Evolutionary conservation across 2,329 filamentous ascomycete species (phyloP), one percentile per base, ranked within the genome.

Genomic region (Aspergillus pseudoviridinutans): DNA sequence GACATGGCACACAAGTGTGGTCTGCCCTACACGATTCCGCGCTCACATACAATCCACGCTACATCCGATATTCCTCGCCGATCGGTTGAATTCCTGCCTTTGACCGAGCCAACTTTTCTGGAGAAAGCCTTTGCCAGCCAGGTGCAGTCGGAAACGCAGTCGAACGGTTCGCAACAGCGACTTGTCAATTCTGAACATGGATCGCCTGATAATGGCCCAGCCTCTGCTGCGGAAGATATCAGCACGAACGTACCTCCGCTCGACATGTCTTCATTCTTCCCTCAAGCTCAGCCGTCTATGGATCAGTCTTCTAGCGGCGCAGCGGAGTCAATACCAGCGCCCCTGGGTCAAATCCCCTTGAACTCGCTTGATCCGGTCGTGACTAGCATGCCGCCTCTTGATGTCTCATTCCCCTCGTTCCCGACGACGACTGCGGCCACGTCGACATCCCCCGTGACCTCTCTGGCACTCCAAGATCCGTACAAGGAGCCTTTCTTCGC

Each of bases 1-100:
- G 83, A 86, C 69, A 80, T 82, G 61, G 84, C 84, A 58, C 84
- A 87, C 66, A 83, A 86, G 59, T 84, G 80, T 56, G 84, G 84
- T 57, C 74, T 82, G 63, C 85, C 85, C 1, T 88, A 88, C 73
- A 84, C 84, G 66, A 82, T 87, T 62, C 82, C 83, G 50, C 75
- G 80, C 57, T 77, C 79, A 47, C 76, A 82, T 65, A 81, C 79
- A 51, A 76, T 82, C 51, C 76, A 82, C 58, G 73, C 72, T 52
- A 69, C 78, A 17, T 68, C 72, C 38, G 76, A 80, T 53, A 64
- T 78, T 49, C 75, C 80, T 51, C 79, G 78, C 55, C 78, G 79
- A 29, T 84, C 81, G 28, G 75, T 79, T 38, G 82, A 84, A 64
- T 81, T 80, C 62, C 74, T 83, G 42, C 78, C 80, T 4, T 66